These are phyloP conservation scores for Cadophora sp. DNA, from an alignment of 2,329 filamentous ascomycete species.

Conservation along the genomic window DNA sequence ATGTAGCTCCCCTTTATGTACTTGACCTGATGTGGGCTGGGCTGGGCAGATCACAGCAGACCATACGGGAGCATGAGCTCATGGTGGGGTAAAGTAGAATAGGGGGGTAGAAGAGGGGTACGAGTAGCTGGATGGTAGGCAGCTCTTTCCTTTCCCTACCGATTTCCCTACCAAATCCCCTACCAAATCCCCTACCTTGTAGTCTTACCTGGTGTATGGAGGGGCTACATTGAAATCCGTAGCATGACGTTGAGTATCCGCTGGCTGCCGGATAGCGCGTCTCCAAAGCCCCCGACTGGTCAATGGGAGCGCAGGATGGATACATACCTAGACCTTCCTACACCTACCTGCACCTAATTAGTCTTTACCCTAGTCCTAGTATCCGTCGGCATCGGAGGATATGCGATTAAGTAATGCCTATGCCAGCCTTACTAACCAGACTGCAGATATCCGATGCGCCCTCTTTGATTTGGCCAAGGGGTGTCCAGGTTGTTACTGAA, in stretches of 20 bases:
- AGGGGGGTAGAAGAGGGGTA: conserved; percentile 16
- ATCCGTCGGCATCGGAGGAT: no score
- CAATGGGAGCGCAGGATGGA: background rate
- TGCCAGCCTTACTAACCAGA: background rate
- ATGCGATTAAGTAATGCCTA: conserved; percentile 1
- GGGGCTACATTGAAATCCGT: background rate
- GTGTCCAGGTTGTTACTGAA: no score
- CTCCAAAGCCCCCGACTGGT: background rate
- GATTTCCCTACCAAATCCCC: no score
- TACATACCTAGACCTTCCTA: no score
- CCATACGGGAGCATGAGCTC: conserved; percentile 24
- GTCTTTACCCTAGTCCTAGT: no score
- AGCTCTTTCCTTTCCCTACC: no score
- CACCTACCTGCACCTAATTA: no score
- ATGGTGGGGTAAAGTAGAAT: conserved; percentile 29
- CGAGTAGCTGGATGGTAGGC: no score
- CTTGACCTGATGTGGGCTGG: background rate
- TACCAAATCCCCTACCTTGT: no score
- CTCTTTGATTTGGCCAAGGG: background rate
- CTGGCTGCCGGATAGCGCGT: conserved; percentile 1
- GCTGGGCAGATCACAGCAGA: background rate
- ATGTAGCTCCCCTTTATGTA: background rate
- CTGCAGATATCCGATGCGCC: background rate
- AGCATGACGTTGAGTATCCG: conserved; percentile 21
- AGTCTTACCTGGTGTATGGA: no score